Percentiles rank a stretch among this genome's conserved stretches.
These are phyloP conservation scores for Microdochium nivale DNA, from an alignment of 2,329 filamentous ascomycete species.

Conservation along the genomic window DNA sequence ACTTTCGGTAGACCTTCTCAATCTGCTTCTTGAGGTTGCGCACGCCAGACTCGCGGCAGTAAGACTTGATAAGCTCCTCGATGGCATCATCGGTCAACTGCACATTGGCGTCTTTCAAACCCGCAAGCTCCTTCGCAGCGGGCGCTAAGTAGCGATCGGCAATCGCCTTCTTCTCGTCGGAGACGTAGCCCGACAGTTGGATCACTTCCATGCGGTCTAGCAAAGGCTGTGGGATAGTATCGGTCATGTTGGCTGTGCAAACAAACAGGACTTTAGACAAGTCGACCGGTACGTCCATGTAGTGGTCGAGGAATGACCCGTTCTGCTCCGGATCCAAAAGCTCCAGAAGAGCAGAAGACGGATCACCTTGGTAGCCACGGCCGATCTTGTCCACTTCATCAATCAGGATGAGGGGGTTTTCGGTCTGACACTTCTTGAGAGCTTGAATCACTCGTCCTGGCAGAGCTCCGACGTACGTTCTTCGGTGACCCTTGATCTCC, in stretches of 20 bases:
- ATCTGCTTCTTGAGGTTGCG: constrained; percentile 99
- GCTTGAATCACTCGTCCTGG: constrained; percentile 97
- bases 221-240: constrained; percentile 89
- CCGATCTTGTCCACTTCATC: constrained; percentile 99
- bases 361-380: constrained; percentile 91
- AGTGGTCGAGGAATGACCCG: constrained; percentile 93
- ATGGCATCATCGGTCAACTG: constrained; percentile 78
- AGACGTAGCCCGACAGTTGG: constrained; percentile 88
- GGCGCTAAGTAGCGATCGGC: constrained; percentile 88
- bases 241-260: constrained; percentile 97
- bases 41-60: constrained; percentile 94
- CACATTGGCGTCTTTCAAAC: constrained; percentile 86
- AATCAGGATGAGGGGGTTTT: constrained; percentile 93
- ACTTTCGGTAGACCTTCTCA: constrained; percentile 97
- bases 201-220: constrained; percentile 98
- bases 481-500: constrained; percentile 94
- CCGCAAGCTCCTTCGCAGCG: constrained; percentile 87
- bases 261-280: constrained; percentile 97
- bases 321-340: constrained; percentile 96
- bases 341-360: constrained; percentile 87
- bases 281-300: constrained; percentile 96
- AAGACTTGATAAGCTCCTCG: constrained; percentile 95
- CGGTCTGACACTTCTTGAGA: constrained; percentile 96
- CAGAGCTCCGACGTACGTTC: constrained; percentile 92
- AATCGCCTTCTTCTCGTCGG: constrained; percentile 98